Evolutionary conservation across 306 rosid genomes (phyloP).

Genomic region (Vachellia collinsii): DNA sequence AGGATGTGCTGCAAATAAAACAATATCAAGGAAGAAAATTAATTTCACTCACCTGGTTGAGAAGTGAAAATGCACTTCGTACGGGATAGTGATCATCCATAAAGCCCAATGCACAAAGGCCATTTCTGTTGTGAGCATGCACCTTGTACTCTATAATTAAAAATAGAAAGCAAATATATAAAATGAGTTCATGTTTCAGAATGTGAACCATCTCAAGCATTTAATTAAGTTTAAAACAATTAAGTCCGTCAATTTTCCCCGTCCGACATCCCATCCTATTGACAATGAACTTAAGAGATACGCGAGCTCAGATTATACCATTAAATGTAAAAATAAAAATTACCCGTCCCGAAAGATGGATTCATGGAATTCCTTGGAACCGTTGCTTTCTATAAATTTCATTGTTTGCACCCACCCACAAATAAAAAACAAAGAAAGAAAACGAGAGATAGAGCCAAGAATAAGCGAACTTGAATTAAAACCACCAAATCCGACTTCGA

Average conservation of each 20-base stretch:
- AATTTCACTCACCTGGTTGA: slow-evolving; percentile 64
- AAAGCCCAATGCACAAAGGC: slow-evolving; percentile 93
- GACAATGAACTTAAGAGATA: neutral
- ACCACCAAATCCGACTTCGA: neutral
- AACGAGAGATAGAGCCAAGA: neutral
- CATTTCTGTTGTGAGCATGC: slow-evolving; percentile 88
- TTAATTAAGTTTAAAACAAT: neutral
- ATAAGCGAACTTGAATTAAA: neutral
- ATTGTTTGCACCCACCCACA: neutral
- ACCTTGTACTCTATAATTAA: slow-evolving; percentile 78
- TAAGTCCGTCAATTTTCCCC: neutral
- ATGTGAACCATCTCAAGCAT: neutral
- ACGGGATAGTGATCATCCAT: slow-evolving; percentile 99
- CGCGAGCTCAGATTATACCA: neutral
- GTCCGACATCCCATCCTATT: neutral
- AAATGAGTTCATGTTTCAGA: neutral
- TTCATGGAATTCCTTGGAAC: neutral
- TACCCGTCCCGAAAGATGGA: neutral
- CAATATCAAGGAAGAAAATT: slow-evolving; percentile 9
- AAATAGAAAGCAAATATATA: neutral
- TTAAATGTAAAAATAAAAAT: neutral
- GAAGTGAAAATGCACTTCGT: slow-evolving; percentile 92
- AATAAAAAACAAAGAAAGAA: neutral
- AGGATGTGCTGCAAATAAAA: neutral
- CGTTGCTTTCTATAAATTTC: neutral